phyloP scores from a whole-genome alignment of 2,329 filamentous ascomycete species.

The Colletotrichum acutatum region DNA sequence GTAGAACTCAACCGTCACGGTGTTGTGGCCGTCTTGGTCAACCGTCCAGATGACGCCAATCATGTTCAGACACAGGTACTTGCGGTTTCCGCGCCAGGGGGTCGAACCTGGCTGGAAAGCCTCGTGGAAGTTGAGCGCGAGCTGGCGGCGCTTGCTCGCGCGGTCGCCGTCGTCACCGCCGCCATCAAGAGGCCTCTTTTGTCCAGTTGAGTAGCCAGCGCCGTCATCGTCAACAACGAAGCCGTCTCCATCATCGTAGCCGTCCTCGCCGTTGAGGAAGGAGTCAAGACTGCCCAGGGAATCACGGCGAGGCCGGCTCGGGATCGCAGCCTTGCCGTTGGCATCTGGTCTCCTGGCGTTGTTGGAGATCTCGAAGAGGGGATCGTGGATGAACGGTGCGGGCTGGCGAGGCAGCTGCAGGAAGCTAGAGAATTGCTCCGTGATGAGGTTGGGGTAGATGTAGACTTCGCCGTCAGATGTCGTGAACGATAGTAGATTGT shows the following conservation, averaged over 20 bases:
- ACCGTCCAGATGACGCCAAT: conserved; percentile 98
- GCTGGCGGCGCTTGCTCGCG: conserved; percentile 59
- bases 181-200: conserved; percentile 62
- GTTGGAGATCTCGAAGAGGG: conserved; percentile 74
- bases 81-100: conserved; percentile 93
- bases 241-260: conserved; percentile 70
- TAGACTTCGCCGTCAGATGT: conserved; percentile 94
- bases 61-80: conserved; percentile 92
- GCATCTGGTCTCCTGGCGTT: conserved; percentile 67
- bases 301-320: conserved; percentile 60
- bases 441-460: conserved; percentile 80
- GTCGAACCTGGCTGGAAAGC: conserved; percentile 95
- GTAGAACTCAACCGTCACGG: conserved; percentile 97
- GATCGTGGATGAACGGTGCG: conserved; percentile 88
- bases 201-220: conserved; percentile 81
- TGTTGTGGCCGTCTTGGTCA: conserved; percentile 92
- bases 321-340: conserved; percentile 33
- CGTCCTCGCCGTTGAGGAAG: conserved; percentile 72
- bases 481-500: conserved; percentile 91
- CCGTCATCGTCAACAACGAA: conserved; percentile 97
- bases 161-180: conserved; percentile 62
- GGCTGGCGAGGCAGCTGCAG: conserved; percentile 73
- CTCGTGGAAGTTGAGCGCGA: conserved; percentile 77
- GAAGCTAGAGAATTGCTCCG: conserved; percentile 66
- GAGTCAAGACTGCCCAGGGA: conserved; percentile 84